A percentile compares a stretch with the other conserved stretches of the same genome.
phyloP scores from a whole-genome alignment of 305 asterid genomes.

The Andrographis paniculata region DNA sequence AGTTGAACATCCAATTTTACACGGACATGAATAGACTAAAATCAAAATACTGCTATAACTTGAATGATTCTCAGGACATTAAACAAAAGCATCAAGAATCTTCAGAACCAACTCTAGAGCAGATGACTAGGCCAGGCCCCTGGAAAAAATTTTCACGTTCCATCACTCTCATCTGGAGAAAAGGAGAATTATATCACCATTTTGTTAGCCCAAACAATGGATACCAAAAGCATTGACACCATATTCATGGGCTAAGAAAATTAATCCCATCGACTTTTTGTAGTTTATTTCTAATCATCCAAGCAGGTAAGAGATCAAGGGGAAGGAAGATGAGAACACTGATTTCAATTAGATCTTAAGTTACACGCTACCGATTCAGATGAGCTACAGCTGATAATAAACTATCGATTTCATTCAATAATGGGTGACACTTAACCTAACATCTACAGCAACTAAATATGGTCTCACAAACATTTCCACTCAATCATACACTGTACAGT shows the following conservation, averaged over 20 bases:
- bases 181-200: constrained; percentile 64
- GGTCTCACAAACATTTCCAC: too few relatives aligned
- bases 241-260: constrained; percentile 15
- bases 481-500: too few relatives aligned
- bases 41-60: not conserved
- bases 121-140: constrained; percentile 53
- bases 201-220: constrained; percentile 31
- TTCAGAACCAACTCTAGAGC: constrained; percentile 40
- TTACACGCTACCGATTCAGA: too few relatives aligned
- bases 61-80: constrained; percentile 18
- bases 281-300: constrained; percentile 5
- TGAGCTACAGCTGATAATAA: too few relatives aligned
- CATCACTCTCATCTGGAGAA: constrained; percentile 91
- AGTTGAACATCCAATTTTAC: too few relatives aligned
- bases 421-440: too few relatives aligned
- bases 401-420: too few relatives aligned
- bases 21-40: too few relatives aligned
- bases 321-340: constrained; percentile 7
- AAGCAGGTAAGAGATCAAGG: not conserved
- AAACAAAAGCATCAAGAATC: constrained; percentile 18
- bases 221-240: constrained; percentile 20
- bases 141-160: constrained; percentile 61
- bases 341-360: not conserved
- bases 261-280: not conserved
- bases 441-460: too few relatives aligned